Evolutionary conservation across 345 rosid genomes (phyloP).

Genomic region (Moricandia moricandioides): DNA sequence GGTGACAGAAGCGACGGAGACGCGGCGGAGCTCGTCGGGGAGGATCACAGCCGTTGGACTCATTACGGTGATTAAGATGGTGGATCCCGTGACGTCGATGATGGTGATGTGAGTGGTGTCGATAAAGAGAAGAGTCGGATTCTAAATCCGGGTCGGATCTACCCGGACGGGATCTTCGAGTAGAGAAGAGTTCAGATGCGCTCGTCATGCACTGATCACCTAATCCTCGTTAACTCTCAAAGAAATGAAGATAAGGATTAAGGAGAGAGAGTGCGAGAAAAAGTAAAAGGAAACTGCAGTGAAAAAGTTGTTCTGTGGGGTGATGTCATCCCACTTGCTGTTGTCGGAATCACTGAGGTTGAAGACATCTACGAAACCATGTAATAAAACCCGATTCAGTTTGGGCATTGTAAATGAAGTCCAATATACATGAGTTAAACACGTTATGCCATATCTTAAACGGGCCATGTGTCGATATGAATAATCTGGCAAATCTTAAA

Average conservation of each 20-base stretch:
- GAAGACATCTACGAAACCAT: neutral
- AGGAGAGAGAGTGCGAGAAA: constrained; percentile 1
- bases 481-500: too few species aligned
- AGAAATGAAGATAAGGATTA: neutral
- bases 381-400: neutral
- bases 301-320: neutral
- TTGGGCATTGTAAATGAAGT: too few species aligned
- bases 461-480: too few species aligned
- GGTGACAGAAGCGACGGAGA: constrained; percentile 43
- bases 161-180: constrained; percentile 68
- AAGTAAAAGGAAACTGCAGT: constrained; percentile 20
- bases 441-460: too few species aligned
- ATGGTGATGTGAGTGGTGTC: constrained; percentile 40
- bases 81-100: constrained; percentile 50
- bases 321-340: constrained; percentile 30
- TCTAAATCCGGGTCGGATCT: constrained; percentile 49
- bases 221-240: neutral
- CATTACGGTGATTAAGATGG: constrained; percentile 49
- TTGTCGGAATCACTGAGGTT: constrained; percentile 8
- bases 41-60: constrained; percentile 56
- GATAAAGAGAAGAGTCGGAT: constrained; percentile 42
- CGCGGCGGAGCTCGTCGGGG: constrained; percentile 58
- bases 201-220: constrained; percentile 69
- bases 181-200: constrained; percentile 83
- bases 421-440: too few species aligned